Percentiles rank a stretch among this genome's conserved stretches.
phyloP scores from a whole-genome alignment of 352 stramenopile species.

The Globisporangium spinosum region DNA sequence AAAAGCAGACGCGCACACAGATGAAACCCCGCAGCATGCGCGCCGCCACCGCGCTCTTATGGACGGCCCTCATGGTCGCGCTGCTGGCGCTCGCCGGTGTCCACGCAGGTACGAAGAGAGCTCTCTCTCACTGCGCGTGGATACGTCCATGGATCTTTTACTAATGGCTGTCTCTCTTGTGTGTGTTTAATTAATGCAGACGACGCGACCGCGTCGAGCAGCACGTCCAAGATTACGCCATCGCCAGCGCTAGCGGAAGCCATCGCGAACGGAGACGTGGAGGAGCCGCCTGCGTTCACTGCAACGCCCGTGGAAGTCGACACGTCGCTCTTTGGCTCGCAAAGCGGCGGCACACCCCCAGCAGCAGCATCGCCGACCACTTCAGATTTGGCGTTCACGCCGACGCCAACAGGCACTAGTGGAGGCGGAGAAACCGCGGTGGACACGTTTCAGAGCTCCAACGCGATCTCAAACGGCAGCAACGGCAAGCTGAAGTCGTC shows the following conservation, averaged over 20 bases:
- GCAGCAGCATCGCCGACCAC: background rate
- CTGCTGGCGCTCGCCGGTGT: conserved; percentile 4
- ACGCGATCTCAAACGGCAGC: background rate
- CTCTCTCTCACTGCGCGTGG: background rate
- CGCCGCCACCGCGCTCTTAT: background rate
- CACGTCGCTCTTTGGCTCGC: background rate
- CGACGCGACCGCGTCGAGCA: background rate
- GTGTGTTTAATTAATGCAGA: background rate
- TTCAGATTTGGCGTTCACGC: background rate
- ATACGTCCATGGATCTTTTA: background rate
- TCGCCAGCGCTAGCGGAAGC: conserved; percentile 15
- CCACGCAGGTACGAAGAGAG: conserved; percentile 1
- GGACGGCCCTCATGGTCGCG: background rate
- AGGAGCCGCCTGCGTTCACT: conserved; percentile 4
- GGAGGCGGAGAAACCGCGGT: conserved; percentile 11
- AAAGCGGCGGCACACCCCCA: background rate
- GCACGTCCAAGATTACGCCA: conserved; percentile 14
- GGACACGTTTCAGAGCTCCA: conserved; percentile 17
- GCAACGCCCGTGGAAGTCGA: conserved; percentile 15
- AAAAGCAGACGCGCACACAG: background rate
- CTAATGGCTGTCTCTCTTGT: background rate
- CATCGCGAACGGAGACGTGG: conserved; percentile 14
- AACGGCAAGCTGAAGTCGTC: background rate
- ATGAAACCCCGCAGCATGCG: conserved; percentile 7
- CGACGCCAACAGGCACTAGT: background rate